Base-by-base conservation (phyloP, 331 rosid genomes). In the Prunus yedoensis region DNA sequence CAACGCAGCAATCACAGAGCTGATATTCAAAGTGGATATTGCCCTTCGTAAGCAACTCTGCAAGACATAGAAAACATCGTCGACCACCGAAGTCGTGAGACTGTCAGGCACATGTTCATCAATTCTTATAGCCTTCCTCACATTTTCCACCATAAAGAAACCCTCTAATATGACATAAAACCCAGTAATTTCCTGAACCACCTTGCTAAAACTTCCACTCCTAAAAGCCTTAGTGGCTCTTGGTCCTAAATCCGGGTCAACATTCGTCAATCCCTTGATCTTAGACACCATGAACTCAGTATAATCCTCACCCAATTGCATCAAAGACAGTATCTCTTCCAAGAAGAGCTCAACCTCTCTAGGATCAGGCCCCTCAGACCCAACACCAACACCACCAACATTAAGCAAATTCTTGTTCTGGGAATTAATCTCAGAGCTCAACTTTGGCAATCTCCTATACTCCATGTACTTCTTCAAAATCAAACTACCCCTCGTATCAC, bases 141-240 rank as follows among this genome's bases (percentile, higher is more conserved):
- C 97, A 82, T 91, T 94, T 85, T 94, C 99, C 73, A 94, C 97
- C 97, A 94, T 94, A 86, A 90, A 94, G 74, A 90, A 94, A 21
- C 99, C 99, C 79, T 94, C 99, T 0, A 94, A 81, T 79, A 92
- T 88, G 53, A 94, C 96, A 4, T 92, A 94, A 80, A 92, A 94
- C 56, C 99, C 99, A 0, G 97, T 94, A 67, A 92, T 54, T 28
- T 94, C 97, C 76, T 94, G 99, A 12, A 85, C 89, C 54, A 87
- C 97, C 83, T 90, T 94, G 83, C 91, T 92, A 78, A 94, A 92
- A 66, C 86, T 82, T 58, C 99, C 99, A 82, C 91, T 94, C 78
- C 93, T 86, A 74, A 92, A 91, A 59, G 96, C 88, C 83, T 90
- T 94, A 18, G 97, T 94, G 54, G 97, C 93, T 5, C 99, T 86